A percentile compares a stretch with the other conserved stretches of the same genome.
These are phyloP conservation scores for Penicillium fuscoglaucum DNA, from an alignment of 2,329 filamentous ascomycete species.

Conservation along the genomic window DNA sequence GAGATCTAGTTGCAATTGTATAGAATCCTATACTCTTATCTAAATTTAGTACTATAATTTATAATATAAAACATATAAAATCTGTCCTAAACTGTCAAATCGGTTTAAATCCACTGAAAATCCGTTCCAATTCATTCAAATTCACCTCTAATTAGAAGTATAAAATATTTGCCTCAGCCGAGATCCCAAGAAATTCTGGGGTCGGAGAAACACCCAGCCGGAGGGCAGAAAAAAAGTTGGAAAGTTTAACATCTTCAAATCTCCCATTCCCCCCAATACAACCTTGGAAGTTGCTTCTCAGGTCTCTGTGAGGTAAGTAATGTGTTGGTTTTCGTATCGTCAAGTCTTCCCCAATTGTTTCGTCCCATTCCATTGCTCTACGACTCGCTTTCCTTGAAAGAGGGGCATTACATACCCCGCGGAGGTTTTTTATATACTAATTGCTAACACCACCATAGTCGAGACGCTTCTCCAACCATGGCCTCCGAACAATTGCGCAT, in stretches of 20 bases:
- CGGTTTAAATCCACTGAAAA: background rate
- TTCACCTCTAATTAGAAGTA: background rate
- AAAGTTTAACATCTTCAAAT: slow-evolving; percentile 10
- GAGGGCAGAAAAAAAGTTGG: slow-evolving; percentile 28
- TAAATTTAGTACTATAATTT: background rate
- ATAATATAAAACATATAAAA: background rate
- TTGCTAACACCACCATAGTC: slow-evolving; percentile 23
- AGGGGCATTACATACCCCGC: slow-evolving; percentile 25
- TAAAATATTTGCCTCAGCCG: background rate
- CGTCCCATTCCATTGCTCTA: background rate
- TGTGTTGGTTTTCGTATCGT: background rate
- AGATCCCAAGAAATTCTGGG: slow-evolving; percentile 12
- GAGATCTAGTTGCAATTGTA: background rate
- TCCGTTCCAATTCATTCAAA: background rate
- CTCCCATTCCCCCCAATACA: slow-evolving; percentile 12
- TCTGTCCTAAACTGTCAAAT: background rate
- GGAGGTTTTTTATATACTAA: slow-evolving; percentile 16
- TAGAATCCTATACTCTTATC: background rate
- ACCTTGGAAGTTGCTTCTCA: slow-evolving; percentile 22
- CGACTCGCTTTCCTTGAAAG: slow-evolving; percentile 5
- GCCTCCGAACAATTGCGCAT: slow-evolving; percentile 60
- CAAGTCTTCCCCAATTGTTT: background rate
- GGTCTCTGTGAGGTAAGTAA: slow-evolving; percentile 26
- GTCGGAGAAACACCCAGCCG: slow-evolving; percentile 28
- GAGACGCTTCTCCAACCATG: slow-evolving; percentile 35